Percentiles rank a stretch among this genome's conserved stretches.
These are phyloP conservation scores for Mucor plumbeus DNA, from an alignment of 371 early-diverging fungal species.

Conservation along the genomic window DNA sequence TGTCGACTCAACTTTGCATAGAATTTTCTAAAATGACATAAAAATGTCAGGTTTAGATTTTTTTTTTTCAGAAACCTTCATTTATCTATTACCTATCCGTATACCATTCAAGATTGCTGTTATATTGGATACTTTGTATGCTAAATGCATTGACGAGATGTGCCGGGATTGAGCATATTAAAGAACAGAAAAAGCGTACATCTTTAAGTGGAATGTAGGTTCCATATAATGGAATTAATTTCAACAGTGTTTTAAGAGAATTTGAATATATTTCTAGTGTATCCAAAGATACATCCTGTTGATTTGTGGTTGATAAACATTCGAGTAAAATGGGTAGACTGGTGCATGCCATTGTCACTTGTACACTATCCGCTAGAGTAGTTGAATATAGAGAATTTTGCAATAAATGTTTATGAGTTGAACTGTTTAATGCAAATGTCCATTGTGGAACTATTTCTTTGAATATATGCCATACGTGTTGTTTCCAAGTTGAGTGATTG, in stretches of 20 bases:
- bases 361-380: not conserved
- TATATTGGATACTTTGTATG: slow-evolving; percentile 9
- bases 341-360: slow-evolving; percentile 13
- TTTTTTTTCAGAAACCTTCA: not conserved
- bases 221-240: slow-evolving; percentile 9
- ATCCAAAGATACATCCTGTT: slow-evolving; percentile 15
- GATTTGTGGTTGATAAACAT: slow-evolving; percentile 16
- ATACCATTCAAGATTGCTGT: slow-evolving; percentile 23
- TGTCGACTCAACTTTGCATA: slow-evolving; percentile 18
- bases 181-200: slow-evolving; percentile 29
- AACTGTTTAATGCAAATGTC: slow-evolving; percentile 24
- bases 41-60: not conserved
- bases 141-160: slow-evolving; percentile 39
- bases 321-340: slow-evolving; percentile 34
- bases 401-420: slow-evolving; percentile 2
- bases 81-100: slow-evolving; percentile 13
- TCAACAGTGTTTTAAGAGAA: not conserved
- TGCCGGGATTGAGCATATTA: slow-evolving; percentile 40
- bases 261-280: slow-evolving; percentile 21
- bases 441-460: slow-evolving; percentile 35
- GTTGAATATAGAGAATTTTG: slow-evolving; percentile 3
- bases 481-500: slow-evolving; percentile 29
- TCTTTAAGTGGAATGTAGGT: not conserved
- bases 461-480: slow-evolving; percentile 32
- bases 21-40: slow-evolving; percentile 19